Percentiles rank a stretch among this genome's conserved stretches.
Conservation (phyloP, 2,329 filamentous ascomycete species). For the Falciphora oryzae region DNA sequence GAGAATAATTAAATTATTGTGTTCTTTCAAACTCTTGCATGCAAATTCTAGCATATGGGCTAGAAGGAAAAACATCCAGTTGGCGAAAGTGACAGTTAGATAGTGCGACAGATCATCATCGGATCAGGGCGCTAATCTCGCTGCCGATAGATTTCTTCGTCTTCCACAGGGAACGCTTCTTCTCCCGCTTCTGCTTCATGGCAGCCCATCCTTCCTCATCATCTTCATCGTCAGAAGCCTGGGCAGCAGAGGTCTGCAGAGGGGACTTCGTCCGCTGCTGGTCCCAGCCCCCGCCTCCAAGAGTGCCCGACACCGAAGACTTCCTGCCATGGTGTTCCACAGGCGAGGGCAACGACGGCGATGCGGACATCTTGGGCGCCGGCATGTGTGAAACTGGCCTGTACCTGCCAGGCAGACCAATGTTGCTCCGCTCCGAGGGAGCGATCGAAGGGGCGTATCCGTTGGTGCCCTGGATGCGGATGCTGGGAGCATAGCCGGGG, state of each 20-base stretch:
- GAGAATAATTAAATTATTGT: slow-evolving; percentile 25
- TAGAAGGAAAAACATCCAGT: slow-evolving; percentile 1
- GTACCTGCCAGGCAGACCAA: slow-evolving; percentile 85
- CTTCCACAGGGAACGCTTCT: slow-evolving; percentile 62
- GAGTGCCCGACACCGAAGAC: slow-evolving; percentile 36
- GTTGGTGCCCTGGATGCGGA: slow-evolving; percentile 38
- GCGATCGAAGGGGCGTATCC: slow-evolving; percentile 88
- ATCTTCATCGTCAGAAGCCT: slow-evolving; percentile 53
- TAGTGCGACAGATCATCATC: slow-evolving; percentile 19
- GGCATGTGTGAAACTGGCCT: slow-evolving; percentile 71
- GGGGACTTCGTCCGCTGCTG: slow-evolving; percentile 26
- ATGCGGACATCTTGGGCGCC: slow-evolving; percentile 19
- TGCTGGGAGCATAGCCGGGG: slow-evolving; percentile 43
- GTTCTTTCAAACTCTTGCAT: slow-evolving; percentile 7
- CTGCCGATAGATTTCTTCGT: slow-evolving; percentile 50
- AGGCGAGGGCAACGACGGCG: neutral
- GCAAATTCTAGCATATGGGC: neutral
- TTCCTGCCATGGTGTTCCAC: slow-evolving; percentile 25
- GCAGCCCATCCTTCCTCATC: slow-evolving; percentile 66
- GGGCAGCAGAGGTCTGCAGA: slow-evolving; percentile 32
- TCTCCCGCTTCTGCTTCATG: slow-evolving; percentile 63
- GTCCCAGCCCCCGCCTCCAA: slow-evolving; percentile 16
- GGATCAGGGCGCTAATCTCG: slow-evolving; percentile 44
- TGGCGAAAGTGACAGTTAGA: neutral
- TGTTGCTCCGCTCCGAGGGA: slow-evolving; percentile 89